Base-by-base conservation (phyloP, 805 yeast genomes). In the Pichia nakasei region DNA sequence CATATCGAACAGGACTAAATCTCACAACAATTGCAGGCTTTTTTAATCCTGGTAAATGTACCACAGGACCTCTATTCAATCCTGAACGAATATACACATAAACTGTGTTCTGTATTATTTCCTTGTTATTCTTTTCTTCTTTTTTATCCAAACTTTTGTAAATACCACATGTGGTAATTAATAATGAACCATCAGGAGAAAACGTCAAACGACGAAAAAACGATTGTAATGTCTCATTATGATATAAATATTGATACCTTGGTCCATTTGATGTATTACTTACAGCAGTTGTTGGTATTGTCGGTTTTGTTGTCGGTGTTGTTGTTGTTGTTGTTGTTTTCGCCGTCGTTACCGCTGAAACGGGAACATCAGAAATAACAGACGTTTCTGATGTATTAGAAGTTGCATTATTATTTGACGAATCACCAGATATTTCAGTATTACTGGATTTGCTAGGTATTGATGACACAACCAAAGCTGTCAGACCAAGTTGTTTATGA, bases 181-280 rank as follows among this genome's bases (percentile, higher is more conserved):
- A 64, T 33, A 93, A 60, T 44, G 72, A 69, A 0, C 99, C 99
- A 61, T 94, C 97, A 0, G 96, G 95, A 0, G 96, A 83, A 57
- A 91, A 87, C 1, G 82, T 64, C 44, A 91, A 69, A 48, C 97
- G 67, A 48, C 99, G 70, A 67, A 93, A 93, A 57, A 93, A 93
- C 1, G 96, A 84, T 44, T 87, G 87, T 29, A 91, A 70, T 0
- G 95, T 80, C 55, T 91, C 98, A 48, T 88, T 80, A 56, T 88
- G 93, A 55, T 84, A 87, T 6, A 86, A 58, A 56, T 67, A 67
- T 4, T 70, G 60, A n/a, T 60, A 62, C 46, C 66, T 70, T 15
- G 32, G 32, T 15, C n/a, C 32, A 13, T 12, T 29, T 29, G 32
- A 13, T 13, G 32, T 29, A 29, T 4, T 29, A 29, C 17, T 15